Base-by-base conservation (phyloP, 345 rosid species). In the Rhizophora mangle region DNA sequence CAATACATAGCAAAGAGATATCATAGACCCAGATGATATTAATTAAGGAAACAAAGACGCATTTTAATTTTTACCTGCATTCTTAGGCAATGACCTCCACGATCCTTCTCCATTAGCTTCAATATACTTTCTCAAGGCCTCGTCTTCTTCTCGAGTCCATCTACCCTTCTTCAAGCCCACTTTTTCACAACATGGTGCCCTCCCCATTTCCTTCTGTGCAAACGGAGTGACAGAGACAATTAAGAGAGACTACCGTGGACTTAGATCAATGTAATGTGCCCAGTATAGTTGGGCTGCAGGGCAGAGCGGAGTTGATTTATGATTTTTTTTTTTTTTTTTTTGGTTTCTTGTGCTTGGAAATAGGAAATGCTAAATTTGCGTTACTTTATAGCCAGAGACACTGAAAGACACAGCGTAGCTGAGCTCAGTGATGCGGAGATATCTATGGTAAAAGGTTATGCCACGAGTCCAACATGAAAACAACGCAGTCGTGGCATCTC, bases 131-230 rank as follows among this genome's bases (percentile, higher is more conserved):
- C 55, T 71, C 72, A 88, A 53, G 24, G 71, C 68, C 63, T 76
- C 83, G 32, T 88, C 93, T 64, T 88, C 93, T 53, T 86, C 90
- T 3, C 76, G 76, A 22, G 87, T 83, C 93, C 90, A 88, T 66
- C 88, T 75, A 66, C 93, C 93, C 32, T 66, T 82, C 79, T 79
- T 84, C 80, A 88, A 55, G 52, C 93, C 93, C 20, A 88, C 83
- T 39, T 84, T 88, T 61, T 88, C 84, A 60, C 93, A 88, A 34
- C 93, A 88, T 36, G 90, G 90, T 1, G 93, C 86, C 65, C 93
- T 83, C 31, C 93, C 93, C 93, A 88, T 88, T 66, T 21, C 67
- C 49, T 55, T 11, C 24, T 36, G 13, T 20, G 7, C 24, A 6
- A 21, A 22, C 27, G 15, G 27, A 55, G 59, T 15, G 13, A 55